phyloP scores from a whole-genome alignment of 768 basidiomycete species.

The Candolleomyces eurysporus region DNA sequence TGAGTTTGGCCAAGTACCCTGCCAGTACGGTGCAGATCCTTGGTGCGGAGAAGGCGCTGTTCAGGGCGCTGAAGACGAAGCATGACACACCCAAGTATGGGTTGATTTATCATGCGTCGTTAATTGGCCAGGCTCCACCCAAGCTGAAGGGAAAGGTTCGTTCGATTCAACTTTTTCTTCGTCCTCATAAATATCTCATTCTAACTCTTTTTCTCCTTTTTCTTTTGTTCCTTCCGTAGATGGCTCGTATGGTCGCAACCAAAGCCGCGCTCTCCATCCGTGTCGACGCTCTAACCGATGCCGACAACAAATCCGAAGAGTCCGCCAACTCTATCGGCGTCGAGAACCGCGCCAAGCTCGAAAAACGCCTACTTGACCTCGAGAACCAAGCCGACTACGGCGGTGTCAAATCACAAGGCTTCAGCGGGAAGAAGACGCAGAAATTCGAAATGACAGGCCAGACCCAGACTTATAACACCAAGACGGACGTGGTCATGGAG shows the following conservation, averaged over 20 bases:
- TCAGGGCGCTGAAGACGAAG: slow-evolving; percentile 97
- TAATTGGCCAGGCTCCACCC: slow-evolving; percentile 95
- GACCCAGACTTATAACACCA: slow-evolving; percentile 80
- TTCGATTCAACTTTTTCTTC: too few relatives aligned
- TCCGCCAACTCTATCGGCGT: slow-evolving; percentile 85
- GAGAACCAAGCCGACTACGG: slow-evolving; percentile 79
- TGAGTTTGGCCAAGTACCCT: slow-evolving; percentile 95
- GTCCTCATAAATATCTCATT: too few relatives aligned
- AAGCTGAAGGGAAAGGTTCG: slow-evolving; percentile 94
- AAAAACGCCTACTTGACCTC: slow-evolving; percentile 86
- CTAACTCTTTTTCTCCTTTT: neutral
- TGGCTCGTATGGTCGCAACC: slow-evolving; percentile 99
- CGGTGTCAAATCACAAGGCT: slow-evolving; percentile 65
- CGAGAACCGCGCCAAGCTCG: slow-evolving; percentile 92
- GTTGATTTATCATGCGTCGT: slow-evolving; percentile 97
- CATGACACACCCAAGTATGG: slow-evolving; percentile 99
- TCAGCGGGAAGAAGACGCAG: slow-evolving; percentile 61
- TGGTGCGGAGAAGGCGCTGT: slow-evolving; percentile 97
- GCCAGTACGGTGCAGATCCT: slow-evolving; percentile 98
- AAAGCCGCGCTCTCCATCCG: slow-evolving; percentile 97
- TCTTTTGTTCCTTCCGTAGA: slow-evolving; percentile 39
- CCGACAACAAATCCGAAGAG: slow-evolving; percentile 84
- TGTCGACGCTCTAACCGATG: slow-evolving; percentile 93
- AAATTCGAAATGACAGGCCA: slow-evolving; percentile 82
- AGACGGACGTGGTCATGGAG: slow-evolving; percentile 77